A percentile compares a stretch with the other conserved stretches of the same genome.
These are phyloP conservation scores for Xylaria polymorpha DNA, from an alignment of 2,329 filamentous ascomycete species.

Conservation along the genomic window DNA sequence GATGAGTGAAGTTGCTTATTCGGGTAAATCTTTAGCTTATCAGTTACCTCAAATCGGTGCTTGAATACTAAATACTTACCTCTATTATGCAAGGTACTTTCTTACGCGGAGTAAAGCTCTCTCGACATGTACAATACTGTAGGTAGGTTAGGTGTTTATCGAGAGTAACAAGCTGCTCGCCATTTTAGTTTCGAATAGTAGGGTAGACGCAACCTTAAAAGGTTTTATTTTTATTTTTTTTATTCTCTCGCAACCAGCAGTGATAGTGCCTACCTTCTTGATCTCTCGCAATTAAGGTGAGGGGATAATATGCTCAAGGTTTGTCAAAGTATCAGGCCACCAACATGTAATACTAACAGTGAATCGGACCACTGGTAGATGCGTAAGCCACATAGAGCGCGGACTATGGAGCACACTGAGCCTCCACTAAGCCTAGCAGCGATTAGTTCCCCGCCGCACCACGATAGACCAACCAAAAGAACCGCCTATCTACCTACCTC, in stretches of 20 bases:
- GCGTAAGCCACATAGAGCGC: constrained; percentile 30
- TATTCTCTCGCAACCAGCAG: no score
- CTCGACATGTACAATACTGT: neutral
- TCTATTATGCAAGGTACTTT: neutral
- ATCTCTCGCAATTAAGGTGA: neutral
- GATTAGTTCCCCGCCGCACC: neutral
- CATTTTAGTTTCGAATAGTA: no score
- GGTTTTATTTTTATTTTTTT: no score
- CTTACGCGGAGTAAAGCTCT: neutral
- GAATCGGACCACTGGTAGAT: constrained; percentile 36
- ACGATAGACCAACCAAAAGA: constrained; percentile 21
- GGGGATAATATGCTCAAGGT: neutral
- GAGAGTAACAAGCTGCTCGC: neutral
- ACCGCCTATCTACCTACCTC: constrained; percentile 19
- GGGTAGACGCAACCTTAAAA: no score
- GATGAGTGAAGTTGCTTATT: neutral
- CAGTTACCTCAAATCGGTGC: neutral
- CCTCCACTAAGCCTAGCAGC: neutral
- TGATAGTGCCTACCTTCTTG: neutral
- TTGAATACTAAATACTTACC: neutral
- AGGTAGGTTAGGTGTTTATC: neutral
- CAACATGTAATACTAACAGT: constrained; percentile 28
- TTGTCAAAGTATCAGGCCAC: constrained; percentile 24
- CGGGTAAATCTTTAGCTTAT: neutral
- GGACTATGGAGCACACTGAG: neutral